Evolutionary conservation across 164 flowering plant species (phyloP), one percentile per base, ranked within the genome.

Genomic region (Piper longum): DNA sequence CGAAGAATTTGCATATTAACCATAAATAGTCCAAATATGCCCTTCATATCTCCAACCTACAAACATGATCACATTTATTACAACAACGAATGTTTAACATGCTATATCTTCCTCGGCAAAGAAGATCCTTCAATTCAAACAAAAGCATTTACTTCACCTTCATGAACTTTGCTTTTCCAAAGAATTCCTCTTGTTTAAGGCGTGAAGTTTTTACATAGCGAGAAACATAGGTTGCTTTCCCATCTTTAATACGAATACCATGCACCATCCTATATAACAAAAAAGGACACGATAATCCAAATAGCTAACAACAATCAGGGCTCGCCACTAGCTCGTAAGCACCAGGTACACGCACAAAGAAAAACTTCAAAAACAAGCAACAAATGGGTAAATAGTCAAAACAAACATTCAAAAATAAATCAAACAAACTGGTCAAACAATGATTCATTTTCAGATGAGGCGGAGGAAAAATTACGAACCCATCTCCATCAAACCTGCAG

Each of bases 401-500:
- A 57, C 8, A 3, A 57, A 19, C 56, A 64, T 11, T 43, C 18
- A 45, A 17, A 16, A 26, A 19, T 54, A 26, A 41, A 54, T 39
- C 19, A 16, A 39, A n/a, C 3, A 52, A 42, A 12, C n/a, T 36
- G 16, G 40, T 56, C 17, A 1, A 57, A 43, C 44, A 36, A 16
- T 16, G 8, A 65, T 65, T 41, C 56, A 18, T 0, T 5, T 54
- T 45, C 16, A 43, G 41, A 16, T 39, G 56, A 11, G 9, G 58
- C 59, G 63, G 54, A 26, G 36, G 44, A n/a, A 64, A 54, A 65
- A 66, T 56, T 59, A 56, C 90, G 13, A 63, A 92, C 98, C 98
- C 98, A 77, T 89, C 96, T 78, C 98, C 98, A 80, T 92, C 98
- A 78, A 92, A 92, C 98, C 98, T 92, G 93, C 81, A 86, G 17